Evolutionary conservation across 176 grass and related monocot genomes (phyloP).

Genomic region (Bonia amplexicaulis): DNA sequence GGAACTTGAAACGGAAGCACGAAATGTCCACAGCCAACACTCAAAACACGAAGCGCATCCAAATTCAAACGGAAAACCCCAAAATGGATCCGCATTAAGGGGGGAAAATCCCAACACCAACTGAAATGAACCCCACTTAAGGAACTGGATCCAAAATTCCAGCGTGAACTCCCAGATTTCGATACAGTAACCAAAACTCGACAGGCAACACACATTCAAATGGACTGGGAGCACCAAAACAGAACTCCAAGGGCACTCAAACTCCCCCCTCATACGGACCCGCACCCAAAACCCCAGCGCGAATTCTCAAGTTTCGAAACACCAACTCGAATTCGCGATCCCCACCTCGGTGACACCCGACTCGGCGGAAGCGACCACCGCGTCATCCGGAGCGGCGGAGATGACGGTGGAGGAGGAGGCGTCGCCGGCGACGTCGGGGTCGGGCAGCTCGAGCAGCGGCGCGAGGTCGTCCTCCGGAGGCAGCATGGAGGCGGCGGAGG

Average conservation of each 20-base stretch:
- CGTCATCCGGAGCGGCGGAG: background rate
- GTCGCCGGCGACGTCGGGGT: slow-evolving; percentile 1
- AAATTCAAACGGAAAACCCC: background rate
- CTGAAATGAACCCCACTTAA: background rate
- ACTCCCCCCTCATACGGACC: background rate
- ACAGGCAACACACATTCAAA: background rate
- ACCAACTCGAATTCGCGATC: background rate
- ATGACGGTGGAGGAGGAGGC: background rate
- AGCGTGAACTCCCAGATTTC: too few species aligned
- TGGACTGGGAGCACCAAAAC: background rate
- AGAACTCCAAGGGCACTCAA: background rate
- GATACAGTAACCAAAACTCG: background rate
- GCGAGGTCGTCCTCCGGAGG: background rate
- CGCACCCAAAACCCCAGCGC: background rate
- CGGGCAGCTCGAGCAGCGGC: slow-evolving; percentile 16
- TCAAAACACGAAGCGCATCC: background rate
- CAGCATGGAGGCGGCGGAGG: background rate
- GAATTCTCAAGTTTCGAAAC: background rate
- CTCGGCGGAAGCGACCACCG: background rate
- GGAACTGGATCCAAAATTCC: background rate
- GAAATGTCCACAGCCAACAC: background rate
- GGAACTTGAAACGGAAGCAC: background rate
- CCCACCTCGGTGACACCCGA: slow-evolving; percentile 16
- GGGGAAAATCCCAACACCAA: too few species aligned
- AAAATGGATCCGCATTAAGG: too few species aligned